phyloP scores from a whole-genome alignment of 495 filamentous ascomycete genomes.

The Daldinia grandis region DNA sequence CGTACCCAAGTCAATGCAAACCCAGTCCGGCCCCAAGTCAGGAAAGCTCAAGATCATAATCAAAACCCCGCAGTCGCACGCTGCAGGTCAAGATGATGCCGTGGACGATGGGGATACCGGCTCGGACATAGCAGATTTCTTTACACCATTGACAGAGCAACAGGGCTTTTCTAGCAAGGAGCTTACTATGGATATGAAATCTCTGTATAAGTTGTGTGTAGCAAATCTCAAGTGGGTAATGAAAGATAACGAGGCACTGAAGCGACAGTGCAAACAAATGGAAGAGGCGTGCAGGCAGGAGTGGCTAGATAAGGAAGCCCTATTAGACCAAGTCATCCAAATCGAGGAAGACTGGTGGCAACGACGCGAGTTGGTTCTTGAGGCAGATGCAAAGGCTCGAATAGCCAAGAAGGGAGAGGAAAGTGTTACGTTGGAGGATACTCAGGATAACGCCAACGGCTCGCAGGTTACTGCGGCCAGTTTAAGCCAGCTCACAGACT shows the following conservation, averaged over 20 bases:
- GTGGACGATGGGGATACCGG: slow-evolving; percentile 61
- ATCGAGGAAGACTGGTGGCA: slow-evolving; percentile 61
- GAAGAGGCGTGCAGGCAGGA: slow-evolving; percentile 75
- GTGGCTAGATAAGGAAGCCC: slow-evolving; percentile 83
- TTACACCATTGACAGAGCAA: slow-evolving; percentile 63
- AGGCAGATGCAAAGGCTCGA: slow-evolving; percentile 40
- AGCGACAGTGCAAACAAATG: slow-evolving; percentile 68
- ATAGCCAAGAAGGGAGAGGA: slow-evolving; percentile 23
- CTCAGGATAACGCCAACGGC: slow-evolving; percentile 18
- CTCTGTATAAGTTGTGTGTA: slow-evolving; percentile 77
- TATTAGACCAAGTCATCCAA: slow-evolving; percentile 63
- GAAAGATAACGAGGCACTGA: slow-evolving; percentile 70
- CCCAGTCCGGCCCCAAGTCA: slow-evolving; percentile 58
- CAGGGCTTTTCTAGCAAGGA: slow-evolving; percentile 78
- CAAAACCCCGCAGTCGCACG: slow-evolving; percentile 63
- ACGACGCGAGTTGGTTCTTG: slow-evolving; percentile 54
- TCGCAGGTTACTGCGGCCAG: slow-evolving; percentile 13
- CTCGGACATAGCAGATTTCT: slow-evolving; percentile 57
- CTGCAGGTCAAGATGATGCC: slow-evolving; percentile 62
- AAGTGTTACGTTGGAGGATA: neutral
- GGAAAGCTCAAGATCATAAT: slow-evolving; percentile 71
- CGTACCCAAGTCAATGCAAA: slow-evolving; percentile 77
- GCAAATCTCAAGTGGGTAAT: slow-evolving; percentile 84
- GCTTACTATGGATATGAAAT: slow-evolving; percentile 69
- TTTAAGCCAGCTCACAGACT: slow-evolving; percentile 20